Base-by-base conservation (phyloP, 495 filamentous ascomycete genomes). In the Aspergillus carlsbadensis region DNA sequence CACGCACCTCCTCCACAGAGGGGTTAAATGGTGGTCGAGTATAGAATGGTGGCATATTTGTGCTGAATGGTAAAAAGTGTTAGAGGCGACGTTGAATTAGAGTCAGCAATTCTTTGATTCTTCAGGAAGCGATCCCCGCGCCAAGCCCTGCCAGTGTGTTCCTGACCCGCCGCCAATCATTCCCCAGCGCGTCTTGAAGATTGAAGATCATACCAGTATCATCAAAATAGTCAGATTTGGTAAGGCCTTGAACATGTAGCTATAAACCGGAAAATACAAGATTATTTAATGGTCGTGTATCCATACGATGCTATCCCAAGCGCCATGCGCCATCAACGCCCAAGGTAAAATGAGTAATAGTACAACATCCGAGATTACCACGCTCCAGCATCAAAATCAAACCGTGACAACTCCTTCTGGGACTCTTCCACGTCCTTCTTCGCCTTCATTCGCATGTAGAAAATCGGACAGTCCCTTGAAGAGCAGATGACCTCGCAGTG, bases 361-460 rank as follows among this genome's bases (percentile, higher is more conserved):
- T 50, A 50, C 47, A 50, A 26, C 1, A 26, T 6, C 10, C 18
- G 3, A 2, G 34, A 57, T 71, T 57, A 87, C 84, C 83, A 87
- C 40, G 79, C 71, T 44, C 77, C 81, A 37, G 75, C 78, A 71
- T 96, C 94, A 60, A 84, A 82, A 79, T 98, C 94, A 76, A 98
- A 99, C 66, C 94, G 77, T 67, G 79, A 81, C 65, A 98, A 62
- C 67, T 99, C 95, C 78, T 90, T 96, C 57, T 91, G 91, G 3
- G 83, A 85, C 77, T 99, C 94, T 70, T 97, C 92, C 40, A 98
- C 85, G 69, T 99, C 94, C 77, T 98, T 99, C 84, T 96, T 96
- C 22, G 92, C 92, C 78, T 99, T 99, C 94, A 99, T 99, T 5
- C 94, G 87, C 94, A 98, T 99, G 68, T 99, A 99, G 75, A 97